Base-by-base conservation (phyloP, 768 basidiomycete species). In the Leccinum imitatum region DNA sequence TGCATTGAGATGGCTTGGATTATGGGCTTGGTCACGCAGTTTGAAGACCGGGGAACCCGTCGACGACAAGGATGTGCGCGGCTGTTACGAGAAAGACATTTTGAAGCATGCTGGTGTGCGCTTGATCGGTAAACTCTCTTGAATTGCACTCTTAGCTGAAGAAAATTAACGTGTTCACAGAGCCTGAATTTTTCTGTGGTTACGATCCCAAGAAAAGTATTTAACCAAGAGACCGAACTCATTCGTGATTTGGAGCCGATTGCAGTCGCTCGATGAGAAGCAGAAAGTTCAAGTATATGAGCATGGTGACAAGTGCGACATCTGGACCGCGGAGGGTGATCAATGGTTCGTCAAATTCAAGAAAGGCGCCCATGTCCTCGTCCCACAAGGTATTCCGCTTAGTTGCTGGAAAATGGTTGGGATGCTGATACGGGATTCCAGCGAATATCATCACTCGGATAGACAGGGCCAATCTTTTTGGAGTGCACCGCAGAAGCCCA, bases 301-400 rank as follows among this genome's bases (percentile, higher is more conserved):
- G 71, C 97, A 98, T 70, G 95, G 91, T 60, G 93, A 96, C 68
- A 96, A 94, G 71, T 95, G 93, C 71, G 96, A 99, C 71, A 84
- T 93, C 67, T 98, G 95, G 95, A 87, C 87, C 1, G 89, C 86
- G 50, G 89, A 91, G 71, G 89, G 89, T 14, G 93, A 90, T n/a
- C 92, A 96, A 71, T 97, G 91, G 93, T 94, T 91, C 69, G 95
- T 95, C 73, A 97, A 98, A 78, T 88, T 98, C 82, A 98, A 98
- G 88, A 96, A 93, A 77, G 97, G 97, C 54, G 95, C 97, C 11
- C 87, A 91, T 50, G 80, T 99, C 61, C 82, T 88, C 64, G 87
- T 98, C 47, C 96, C 97, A 25, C 53, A 99, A 99, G 78, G 90
- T 95, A 2, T 88, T 98, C 84, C 91, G 96, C 53, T 84, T 91